A percentile compares a stretch with the other conserved stretches of the same genome.
These are phyloP conservation scores for Penicillium sp. DNA, from an alignment of 2,329 filamentous ascomycete genomes.

Conservation along the genomic window DNA sequence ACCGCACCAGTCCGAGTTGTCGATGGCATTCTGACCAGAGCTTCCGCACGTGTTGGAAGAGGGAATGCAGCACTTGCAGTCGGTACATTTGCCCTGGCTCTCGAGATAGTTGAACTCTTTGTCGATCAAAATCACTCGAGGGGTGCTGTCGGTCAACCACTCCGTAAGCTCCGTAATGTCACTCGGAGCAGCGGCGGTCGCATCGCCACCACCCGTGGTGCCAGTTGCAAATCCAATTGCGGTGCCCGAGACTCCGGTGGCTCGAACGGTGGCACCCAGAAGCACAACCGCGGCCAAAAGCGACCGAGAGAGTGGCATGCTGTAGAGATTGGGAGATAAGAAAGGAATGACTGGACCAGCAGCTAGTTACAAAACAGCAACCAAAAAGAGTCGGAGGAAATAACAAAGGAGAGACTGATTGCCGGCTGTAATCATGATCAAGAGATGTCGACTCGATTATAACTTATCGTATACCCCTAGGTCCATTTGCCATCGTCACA, in stretches of 20 bases:
- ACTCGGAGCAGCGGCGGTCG: slow-evolving; percentile 52
- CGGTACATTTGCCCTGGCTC: slow-evolving; percentile 16
- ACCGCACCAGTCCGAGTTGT: slow-evolving; percentile 6
- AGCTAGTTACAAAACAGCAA: no score
- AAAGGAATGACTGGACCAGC: no score
- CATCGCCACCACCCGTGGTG: slow-evolving; percentile 60
- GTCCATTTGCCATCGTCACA: neutral
- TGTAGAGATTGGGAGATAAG: no score
- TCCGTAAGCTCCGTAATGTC: slow-evolving; percentile 55
- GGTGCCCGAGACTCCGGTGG: slow-evolving; percentile 25
- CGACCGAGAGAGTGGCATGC: no score
- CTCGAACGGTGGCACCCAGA: no score
- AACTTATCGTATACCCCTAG: no score
- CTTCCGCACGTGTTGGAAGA: slow-evolving; percentile 35
- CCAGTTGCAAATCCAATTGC: slow-evolving; percentile 51
- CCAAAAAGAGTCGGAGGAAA: no score
- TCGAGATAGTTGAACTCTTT: slow-evolving; percentile 42
- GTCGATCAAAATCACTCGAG: slow-evolving; percentile 60
- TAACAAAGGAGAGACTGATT: no score
- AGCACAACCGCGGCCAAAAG: no score
- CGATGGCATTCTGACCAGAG: slow-evolving; percentile 57
- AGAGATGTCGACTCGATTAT: no score
- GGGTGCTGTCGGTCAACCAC: slow-evolving; percentile 56
- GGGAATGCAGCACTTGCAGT: slow-evolving; percentile 32
- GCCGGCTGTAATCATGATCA: no score